These are phyloP conservation scores for Begonia masoniana DNA, from an alignment of 306 rosid genomes.

Conservation along the genomic window DNA sequence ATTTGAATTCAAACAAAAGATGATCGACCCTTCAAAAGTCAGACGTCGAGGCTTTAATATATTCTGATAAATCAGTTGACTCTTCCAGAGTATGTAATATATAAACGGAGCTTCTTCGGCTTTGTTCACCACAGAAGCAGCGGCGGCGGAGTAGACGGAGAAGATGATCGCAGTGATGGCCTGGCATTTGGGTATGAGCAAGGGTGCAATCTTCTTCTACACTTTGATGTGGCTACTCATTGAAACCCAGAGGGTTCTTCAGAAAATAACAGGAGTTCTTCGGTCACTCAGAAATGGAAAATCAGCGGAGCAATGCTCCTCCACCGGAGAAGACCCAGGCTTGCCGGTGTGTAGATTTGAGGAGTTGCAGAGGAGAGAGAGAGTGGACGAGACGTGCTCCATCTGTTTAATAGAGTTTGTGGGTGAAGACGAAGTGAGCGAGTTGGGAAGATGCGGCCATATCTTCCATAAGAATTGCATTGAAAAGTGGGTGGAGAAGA, in stretches of 20 bases:
- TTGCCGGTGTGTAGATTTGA: constrained; percentile 15
- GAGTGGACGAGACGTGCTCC: constrained; percentile 38
- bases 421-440: constrained; percentile 39
- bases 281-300: too few relatives aligned
- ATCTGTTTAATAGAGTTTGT: constrained; percentile 68
- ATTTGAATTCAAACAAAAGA: too few relatives aligned
- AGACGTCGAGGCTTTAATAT: too few relatives aligned
- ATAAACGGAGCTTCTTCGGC: too few relatives aligned
- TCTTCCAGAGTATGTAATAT: too few relatives aligned
- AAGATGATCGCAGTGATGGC: constrained; percentile 7
- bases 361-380: constrained; percentile 17
- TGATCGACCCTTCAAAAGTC: too few relatives aligned
- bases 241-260: too few relatives aligned
- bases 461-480: constrained; percentile 61
- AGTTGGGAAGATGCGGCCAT: constrained; percentile 37
- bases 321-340: constrained; percentile 7
- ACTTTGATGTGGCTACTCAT: constrained; percentile 22
- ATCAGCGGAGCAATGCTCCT: constrained; percentile 6
- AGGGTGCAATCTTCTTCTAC: constrained; percentile 33
- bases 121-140: too few relatives aligned
- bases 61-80: too few relatives aligned
- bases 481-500: constrained; percentile 39
- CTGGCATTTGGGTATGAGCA: constrained; percentile 9
- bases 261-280: too few relatives aligned
- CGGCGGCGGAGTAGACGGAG: neutral